These are phyloP conservation scores for Amylostereum areolatum DNA, from an alignment of 1,284 basidiomycete genomes.

Conservation along the genomic window DNA sequence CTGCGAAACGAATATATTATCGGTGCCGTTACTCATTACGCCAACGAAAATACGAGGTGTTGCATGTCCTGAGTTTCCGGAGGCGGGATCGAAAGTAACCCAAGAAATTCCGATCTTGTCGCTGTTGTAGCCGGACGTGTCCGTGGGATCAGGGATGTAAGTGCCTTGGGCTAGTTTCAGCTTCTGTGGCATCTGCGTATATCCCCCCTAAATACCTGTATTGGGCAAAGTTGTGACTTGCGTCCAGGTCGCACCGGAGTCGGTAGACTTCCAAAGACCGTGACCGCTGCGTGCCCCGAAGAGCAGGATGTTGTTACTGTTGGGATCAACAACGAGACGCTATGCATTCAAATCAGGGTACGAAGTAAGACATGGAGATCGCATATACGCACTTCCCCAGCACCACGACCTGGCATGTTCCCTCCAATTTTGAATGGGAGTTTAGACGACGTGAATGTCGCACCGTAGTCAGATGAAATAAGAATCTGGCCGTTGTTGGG, in stretches of 20 bases:
- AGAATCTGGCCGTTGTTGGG: constrained; percentile 61
- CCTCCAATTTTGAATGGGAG: constrained; percentile 63
- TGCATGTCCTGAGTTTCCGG: constrained; percentile 42
- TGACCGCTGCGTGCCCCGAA: constrained; percentile 60
- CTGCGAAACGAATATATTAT: constrained; percentile 50
- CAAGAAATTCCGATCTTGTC: constrained; percentile 55
- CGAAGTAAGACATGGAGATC: neutral
- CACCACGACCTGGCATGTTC: constrained; percentile 65
- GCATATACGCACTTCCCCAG: constrained; percentile 26
- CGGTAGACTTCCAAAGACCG: constrained; percentile 58
- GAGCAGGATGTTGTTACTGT: constrained; percentile 52
- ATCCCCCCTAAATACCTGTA: constrained; percentile 30
- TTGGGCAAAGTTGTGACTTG: constrained; percentile 52
- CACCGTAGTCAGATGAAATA: constrained; percentile 53
- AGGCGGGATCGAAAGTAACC: constrained; percentile 60
- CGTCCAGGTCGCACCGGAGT: constrained; percentile 50
- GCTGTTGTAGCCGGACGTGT: constrained; percentile 48
- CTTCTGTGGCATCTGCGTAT: too few relatives aligned
- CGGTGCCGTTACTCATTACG: constrained; percentile 48
- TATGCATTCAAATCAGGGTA: constrained; percentile 16
- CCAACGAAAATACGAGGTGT: constrained; percentile 65
- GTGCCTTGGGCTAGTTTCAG: constrained; percentile 30
- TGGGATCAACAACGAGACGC: constrained; percentile 60
- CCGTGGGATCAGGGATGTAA: constrained; percentile 49
- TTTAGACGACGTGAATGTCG: constrained; percentile 42